Base-by-base conservation (phyloP, 768 basidiomycete genomes). In the Psilocybe subaeruginosa region DNA sequence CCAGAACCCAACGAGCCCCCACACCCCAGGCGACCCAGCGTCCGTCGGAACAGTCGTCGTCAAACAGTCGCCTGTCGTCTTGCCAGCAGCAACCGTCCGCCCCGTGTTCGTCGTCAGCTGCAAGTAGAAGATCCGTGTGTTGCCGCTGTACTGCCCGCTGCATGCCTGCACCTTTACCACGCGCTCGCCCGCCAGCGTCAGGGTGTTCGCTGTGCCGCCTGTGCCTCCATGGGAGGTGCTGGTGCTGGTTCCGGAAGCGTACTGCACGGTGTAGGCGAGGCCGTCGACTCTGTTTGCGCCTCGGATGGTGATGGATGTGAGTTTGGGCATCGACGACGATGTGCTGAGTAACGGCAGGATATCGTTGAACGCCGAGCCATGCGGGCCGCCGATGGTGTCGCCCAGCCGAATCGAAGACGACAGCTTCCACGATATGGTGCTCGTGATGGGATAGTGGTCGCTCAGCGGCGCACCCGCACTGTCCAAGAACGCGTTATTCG, bases 371-470 rank as follows among this genome's bases (percentile, higher is more conserved):
- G 68, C 64, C 29, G 63, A 59, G 16, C 76, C 74, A 54, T 75
- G 72, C 1, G 76, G 71, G 2, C 76, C 76, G 39, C 77, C 76
- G 9, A 73, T 54, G 31, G 72, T 67, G 57, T 77, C 75, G 3
- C 65, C 72, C 19, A 73, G 68, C n/a, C 73, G 71, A 49, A 76
- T 49, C 17, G 70, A 65, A 6, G 71, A 65, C 0, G 75, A 72
- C 19, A 75, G 67, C 37, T 68, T 58, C 76, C 77, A 78, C 8
- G 68, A 45, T 8, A 77, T 46, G 0, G 51, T 65, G 62, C 69
- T 71, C 6, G 69, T 66, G 30, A 73, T 64, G 46, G 76, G 76
- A 59, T 75, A 76, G 61, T 77, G 77, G 65, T 78, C 76, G 51
- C 73, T 74, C 39, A 78, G 68, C 4, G 72, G 70, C 4, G 64